Evolutionary conservation across 2,329 filamentous ascomycete species (phyloP).

Genomic region (Epichloe elymi): DNA sequence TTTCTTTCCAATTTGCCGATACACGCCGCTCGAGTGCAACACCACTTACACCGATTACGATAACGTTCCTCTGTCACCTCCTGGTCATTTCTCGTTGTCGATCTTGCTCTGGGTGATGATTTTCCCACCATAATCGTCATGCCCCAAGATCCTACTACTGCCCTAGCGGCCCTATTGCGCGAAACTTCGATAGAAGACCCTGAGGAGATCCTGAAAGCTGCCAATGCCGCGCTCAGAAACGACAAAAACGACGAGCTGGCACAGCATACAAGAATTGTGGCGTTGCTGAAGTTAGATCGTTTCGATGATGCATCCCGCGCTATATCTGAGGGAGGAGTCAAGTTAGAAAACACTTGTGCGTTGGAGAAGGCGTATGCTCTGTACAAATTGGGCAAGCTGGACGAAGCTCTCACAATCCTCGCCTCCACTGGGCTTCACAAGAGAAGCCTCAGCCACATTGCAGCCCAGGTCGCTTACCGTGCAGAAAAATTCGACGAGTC

Average conservation of each 20-base stretch:
- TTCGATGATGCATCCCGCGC: slow-evolving; percentile 64
- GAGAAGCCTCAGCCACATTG: slow-evolving; percentile 36
- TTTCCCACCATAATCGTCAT: slow-evolving; percentile 13
- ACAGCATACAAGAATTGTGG: slow-evolving; percentile 58
- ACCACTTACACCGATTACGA: neutral
- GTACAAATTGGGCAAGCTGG: slow-evolving; percentile 62
- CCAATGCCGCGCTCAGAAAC: slow-evolving; percentile 47
- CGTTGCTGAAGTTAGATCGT: slow-evolving; percentile 69
- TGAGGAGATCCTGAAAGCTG: slow-evolving; percentile 54
- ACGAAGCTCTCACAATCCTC: slow-evolving; percentile 43
- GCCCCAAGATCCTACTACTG: slow-evolving; percentile 33
- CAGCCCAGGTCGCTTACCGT: slow-evolving; percentile 59
- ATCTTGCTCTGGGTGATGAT: neutral
- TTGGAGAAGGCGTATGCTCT: slow-evolving; percentile 72
- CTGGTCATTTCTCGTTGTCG: neutral
- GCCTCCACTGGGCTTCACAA: slow-evolving; percentile 18
- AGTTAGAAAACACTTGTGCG: slow-evolving; percentile 44
- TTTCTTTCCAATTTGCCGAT: neutral
- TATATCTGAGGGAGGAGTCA: slow-evolving; percentile 49
- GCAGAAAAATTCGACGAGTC: slow-evolving; percentile 60
- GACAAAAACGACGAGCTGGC: slow-evolving; percentile 46
- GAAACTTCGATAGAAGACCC: slow-evolving; percentile 52
- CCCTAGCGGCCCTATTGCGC: slow-evolving; percentile 41
- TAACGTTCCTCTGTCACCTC: neutral
- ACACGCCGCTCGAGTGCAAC: neutral